Base-by-base conservation (phyloP, 257 asterid genomes). In the Lycium ferocissimum region DNA sequence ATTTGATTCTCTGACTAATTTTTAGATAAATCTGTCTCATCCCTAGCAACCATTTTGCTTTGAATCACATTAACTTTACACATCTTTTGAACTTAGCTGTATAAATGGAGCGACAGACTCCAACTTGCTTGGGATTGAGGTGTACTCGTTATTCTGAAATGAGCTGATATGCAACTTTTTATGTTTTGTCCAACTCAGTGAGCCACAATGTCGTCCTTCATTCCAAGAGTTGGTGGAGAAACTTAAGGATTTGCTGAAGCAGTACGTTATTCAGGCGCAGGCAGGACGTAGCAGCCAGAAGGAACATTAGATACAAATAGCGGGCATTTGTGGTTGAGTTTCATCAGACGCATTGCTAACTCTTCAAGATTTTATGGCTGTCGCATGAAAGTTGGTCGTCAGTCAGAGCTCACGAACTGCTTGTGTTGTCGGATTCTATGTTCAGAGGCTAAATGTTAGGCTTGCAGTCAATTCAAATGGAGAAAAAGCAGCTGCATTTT, bases 221-320 rank as follows among this genome's bases (percentile, higher is more conserved):
- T 94, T 93, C 90, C 93, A 89, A 85, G 99, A 96, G 87, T 83
- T 96, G 61, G 87, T 96, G 72, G 99, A 91, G 69, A 93, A 85
- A 90, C 93, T 96, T 13, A 93, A 89, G 86, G 97, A 94, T 58
- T 66, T 96, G 86, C 96, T 91, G 87, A 91, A 61, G 81, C 94
- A 84, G 75, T 88, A 59, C 43, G 87, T 90, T 1, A 82, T 92
- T 80, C 97, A 91, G 35, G 84, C 81, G 79, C 98, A 92, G 84
- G 94, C 95, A 15, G 91, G 89, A 10, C 94, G 94, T 49, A 89
- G 87, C 83, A 82, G 78, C 88, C 91, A 85, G 83, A 94, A 92
- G 76, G 91, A 93, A 86, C 12, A 54, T 51, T 91, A 90, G 89
- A 83, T 13, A 61, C 78, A 43, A 38, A 79, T 45, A 73, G 14